Percentiles rank a stretch among this genome's conserved stretches.
phyloP scores from a whole-genome alignment of 441 rosid species.

The Macaranga tanarius region DNA sequence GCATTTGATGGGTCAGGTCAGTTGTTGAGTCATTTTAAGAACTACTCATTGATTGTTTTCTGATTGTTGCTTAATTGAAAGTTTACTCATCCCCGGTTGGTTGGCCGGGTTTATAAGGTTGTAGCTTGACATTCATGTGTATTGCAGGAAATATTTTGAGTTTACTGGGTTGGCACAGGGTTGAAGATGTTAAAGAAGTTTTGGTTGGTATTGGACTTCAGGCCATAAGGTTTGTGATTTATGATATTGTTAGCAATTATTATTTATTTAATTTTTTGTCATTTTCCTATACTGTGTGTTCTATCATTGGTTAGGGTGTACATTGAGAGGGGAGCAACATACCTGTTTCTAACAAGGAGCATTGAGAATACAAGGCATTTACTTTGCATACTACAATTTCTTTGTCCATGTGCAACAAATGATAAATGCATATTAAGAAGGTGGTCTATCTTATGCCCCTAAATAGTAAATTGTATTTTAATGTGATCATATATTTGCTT shows the following conservation, averaged over 20 bases:
- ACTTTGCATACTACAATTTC: conserved; percentile 50
- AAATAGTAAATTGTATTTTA: not conserved
- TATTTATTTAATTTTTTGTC: not conserved
- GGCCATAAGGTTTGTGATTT: conserved; percentile 65
- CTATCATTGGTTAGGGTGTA: conserved; percentile 44
- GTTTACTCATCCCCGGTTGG: conserved; percentile 24
- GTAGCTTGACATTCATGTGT: conserved; percentile 27
- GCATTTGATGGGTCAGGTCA: conserved; percentile 69
- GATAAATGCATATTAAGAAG: conserved; percentile 50
- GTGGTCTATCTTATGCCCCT: conserved; percentile 38
- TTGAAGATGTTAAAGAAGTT: conserved; percentile 69
- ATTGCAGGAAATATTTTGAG: conserved; percentile 62
- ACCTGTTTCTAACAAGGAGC: conserved; percentile 67
- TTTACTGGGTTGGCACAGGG: conserved; percentile 56
- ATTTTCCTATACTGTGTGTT: conserved; percentile 26
- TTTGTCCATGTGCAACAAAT: conserved; percentile 36
- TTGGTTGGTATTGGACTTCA: conserved; percentile 79
- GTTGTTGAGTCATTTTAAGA: conserved; percentile 24
- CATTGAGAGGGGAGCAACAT: conserved; percentile 49
- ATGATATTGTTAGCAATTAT: conserved; percentile 18
- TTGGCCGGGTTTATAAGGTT: conserved; percentile 27
- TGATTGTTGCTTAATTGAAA: conserved; percentile 12
- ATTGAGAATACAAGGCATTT: conserved; percentile 59
- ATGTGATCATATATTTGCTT: not conserved
- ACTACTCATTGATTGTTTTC: conserved; percentile 22